Evolutionary conservation across 768 basidiomycete species (phyloP).

Genomic region (Rubroboletus pulcherrimus): DNA sequence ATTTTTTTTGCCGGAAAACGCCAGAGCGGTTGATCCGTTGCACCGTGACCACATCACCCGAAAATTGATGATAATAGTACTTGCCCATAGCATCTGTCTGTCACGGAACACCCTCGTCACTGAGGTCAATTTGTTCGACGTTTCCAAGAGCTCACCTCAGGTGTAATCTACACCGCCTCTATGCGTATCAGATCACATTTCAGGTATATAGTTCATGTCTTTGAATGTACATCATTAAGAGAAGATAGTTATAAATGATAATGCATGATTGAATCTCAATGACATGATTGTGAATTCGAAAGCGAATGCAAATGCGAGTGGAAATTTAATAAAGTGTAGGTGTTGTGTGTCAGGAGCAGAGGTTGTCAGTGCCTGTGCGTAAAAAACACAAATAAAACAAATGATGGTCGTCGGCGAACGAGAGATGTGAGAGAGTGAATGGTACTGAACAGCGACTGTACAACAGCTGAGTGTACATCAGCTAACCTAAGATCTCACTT

Average conservation of each 20-base stretch:
- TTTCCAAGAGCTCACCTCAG: neutral
- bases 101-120: neutral
- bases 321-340: constrained; percentile 12
- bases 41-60: neutral
- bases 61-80: no score
- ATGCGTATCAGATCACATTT: neutral
- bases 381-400: constrained; percentile 23
- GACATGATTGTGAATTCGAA: constrained; percentile 21
- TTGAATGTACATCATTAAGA: constrained; percentile 24
- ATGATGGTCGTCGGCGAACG: constrained; percentile 20
- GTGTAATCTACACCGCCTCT: neutral
- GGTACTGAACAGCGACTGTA: constrained; percentile 21
- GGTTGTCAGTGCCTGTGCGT: constrained; percentile 14
- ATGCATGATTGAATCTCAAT: constrained; percentile 26
- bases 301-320: constrained; percentile 16
- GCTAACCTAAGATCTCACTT: constrained; percentile 13
- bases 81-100: neutral
- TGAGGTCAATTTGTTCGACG: neutral
- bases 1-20: neutral
- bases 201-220: neutral
- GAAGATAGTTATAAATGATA: constrained; percentile 26
- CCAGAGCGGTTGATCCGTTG: neutral
- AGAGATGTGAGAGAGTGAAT: constrained; percentile 10
- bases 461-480: constrained; percentile 23
- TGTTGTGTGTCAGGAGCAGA: constrained; percentile 6